Conservation (phyloP, 164 flowering plant species). For the Hamamelis virginiana region DNA sequence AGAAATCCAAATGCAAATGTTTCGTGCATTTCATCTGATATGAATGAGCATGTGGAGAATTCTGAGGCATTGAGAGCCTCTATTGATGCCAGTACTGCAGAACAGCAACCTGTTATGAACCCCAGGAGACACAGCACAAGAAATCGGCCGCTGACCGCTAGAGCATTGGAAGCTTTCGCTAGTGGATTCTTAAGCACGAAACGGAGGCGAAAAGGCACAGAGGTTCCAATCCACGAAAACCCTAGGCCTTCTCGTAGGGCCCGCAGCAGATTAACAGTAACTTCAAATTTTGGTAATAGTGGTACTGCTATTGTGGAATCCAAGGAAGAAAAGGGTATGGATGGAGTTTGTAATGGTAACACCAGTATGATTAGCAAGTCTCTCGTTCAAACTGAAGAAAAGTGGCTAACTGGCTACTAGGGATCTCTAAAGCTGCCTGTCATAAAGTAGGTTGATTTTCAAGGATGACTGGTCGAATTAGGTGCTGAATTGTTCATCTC, state of each 20-base stretch:
- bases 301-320: constrained; percentile 15
- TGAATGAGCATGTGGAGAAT: constrained; percentile 9
- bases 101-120: constrained; percentile 25
- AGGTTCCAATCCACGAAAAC: constrained; percentile 15
- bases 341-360: constrained; percentile 26
- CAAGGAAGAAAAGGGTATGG: constrained; percentile 24
- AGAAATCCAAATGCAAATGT: constrained; percentile 16
- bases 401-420: constrained; percentile 15
- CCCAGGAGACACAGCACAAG: constrained; percentile 43
- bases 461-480: constrained; percentile 12
- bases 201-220: constrained; percentile 32
- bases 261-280: constrained; percentile 18
- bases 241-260: constrained; percentile 36
- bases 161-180: constrained; percentile 47
- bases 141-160: constrained; percentile 41
- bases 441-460: constrained; percentile 17
- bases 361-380: constrained; percentile 16
- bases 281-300: constrained; percentile 11
- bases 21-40: constrained; percentile 5
- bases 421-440: constrained; percentile 16
- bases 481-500: not conserved
- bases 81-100: constrained; percentile 3
- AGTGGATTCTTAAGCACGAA: constrained; percentile 26
- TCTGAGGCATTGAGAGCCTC: not conserved
- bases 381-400: constrained; percentile 20